Conservation (phyloP, 192 early-diverging fungal species). For the Backusella tarrabulga region DNA sequence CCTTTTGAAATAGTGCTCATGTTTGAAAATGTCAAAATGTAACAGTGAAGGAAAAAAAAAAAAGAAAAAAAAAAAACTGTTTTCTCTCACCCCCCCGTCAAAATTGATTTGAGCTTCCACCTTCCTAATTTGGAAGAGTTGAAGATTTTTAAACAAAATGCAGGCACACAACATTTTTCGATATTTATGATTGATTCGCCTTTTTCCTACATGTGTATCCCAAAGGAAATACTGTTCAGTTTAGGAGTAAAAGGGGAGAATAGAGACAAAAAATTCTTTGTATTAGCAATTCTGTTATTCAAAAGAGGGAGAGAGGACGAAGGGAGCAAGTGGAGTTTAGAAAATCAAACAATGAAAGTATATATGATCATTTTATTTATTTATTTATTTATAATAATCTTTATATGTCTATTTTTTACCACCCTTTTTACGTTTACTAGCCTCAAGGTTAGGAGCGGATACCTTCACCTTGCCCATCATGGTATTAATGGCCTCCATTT, state of each 20-base stretch:
- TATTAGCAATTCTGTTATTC: background rate
- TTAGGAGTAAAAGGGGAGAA: no score
- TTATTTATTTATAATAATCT: background rate
- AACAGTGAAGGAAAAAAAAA: background rate
- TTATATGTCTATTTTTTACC: constrained; percentile 14
- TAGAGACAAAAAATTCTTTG: no score
- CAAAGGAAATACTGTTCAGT: no score
- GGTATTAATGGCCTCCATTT: constrained; percentile 75
- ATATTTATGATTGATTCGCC: no score
- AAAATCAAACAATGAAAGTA: background rate
- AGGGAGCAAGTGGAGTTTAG: no score
- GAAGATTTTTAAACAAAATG: background rate
- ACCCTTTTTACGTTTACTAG: constrained; percentile 57
- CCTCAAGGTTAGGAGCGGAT: constrained; percentile 72
- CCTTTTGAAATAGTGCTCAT: constrained; percentile 17
- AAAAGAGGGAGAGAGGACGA: background rate
- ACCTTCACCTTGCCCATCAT: constrained; percentile 91
- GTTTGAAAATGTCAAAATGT: background rate
- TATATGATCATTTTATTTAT: background rate
- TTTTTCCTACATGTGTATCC: no score
- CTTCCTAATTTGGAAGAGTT: background rate
- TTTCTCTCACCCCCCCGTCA: constrained; percentile 43
- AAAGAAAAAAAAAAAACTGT: constrained; percentile 20
- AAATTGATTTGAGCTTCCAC: background rate
- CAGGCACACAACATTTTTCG: no score